Percentiles rank a stretch among this genome's conserved stretches.
phyloP scores from a whole-genome alignment of 2,329 filamentous ascomycete species.

The Epicoccum sorghinum region DNA sequence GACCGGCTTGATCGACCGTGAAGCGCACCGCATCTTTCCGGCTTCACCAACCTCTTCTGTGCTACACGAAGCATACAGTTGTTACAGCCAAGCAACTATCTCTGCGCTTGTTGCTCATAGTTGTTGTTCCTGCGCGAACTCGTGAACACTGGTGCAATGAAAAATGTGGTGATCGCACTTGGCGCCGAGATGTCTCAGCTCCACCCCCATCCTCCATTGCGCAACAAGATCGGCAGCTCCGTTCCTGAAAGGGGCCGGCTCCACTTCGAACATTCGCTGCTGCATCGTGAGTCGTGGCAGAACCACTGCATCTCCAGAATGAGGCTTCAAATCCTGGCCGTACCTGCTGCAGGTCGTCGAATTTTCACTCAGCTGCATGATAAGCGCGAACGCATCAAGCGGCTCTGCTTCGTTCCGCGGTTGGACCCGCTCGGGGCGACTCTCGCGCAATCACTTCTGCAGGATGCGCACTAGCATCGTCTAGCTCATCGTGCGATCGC shows the following conservation, averaged over 20 bases:
- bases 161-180: conserved; percentile 20
- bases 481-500: neutral
- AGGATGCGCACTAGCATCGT: conserved; percentile 3
- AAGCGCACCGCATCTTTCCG: neutral
- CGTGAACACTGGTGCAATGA: conserved; percentile 11
- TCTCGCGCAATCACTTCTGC: conserved; percentile 12
- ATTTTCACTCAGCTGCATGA: conserved; percentile 12
- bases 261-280: conserved; percentile 12
- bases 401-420: conserved; percentile 16
- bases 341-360: conserved; percentile 12
- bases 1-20: neutral
- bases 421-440: conserved; percentile 13
- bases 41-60: neutral
- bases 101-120: conserved; percentile 11
- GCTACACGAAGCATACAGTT: conserved; percentile 9
- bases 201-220: conserved; percentile 17
- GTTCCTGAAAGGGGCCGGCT: conserved; percentile 10
- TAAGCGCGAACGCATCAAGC: conserved; percentile 18
- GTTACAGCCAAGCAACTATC: conserved; percentile 14
- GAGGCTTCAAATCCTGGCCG: conserved; percentile 14
- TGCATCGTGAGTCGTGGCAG: conserved; percentile 13
- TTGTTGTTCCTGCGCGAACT: neutral
- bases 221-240: conserved; percentile 15
- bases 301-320: conserved; percentile 10
- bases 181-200: conserved; percentile 16